These are phyloP conservation scores for Schizophyllum commune DNA, from an alignment of 1,284 basidiomycete genomes.

Conservation along the genomic window DNA sequence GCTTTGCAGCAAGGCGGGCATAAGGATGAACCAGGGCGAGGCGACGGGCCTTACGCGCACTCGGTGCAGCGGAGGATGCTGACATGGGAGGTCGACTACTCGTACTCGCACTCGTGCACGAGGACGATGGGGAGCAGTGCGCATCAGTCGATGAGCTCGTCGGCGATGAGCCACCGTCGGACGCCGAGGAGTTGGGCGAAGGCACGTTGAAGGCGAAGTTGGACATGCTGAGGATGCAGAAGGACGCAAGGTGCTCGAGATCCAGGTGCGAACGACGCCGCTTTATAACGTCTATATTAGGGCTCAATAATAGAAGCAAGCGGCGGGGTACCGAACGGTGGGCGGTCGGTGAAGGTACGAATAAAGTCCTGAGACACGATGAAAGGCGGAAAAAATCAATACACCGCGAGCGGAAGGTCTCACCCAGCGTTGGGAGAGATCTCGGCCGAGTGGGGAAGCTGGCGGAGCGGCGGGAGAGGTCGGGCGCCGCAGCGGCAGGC, in stretches of 20 bases:
- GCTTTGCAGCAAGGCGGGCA: slow-evolving; percentile 41
- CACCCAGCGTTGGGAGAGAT: neutral
- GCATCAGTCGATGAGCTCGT: neutral
- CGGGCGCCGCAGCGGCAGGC: neutral
- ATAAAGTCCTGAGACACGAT: neutral
- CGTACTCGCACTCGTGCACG: neutral
- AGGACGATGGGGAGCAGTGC: neutral
- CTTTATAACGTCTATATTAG: neutral
- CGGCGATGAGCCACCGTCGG: neutral
- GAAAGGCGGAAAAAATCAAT: neutral
- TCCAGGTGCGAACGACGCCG: neutral
- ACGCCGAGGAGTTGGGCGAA: neutral
- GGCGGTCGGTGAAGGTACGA: neutral
- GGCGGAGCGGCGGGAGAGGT: neutral
- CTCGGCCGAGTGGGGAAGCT: neutral
- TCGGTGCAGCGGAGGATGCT: neutral
- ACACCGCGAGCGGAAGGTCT: neutral
- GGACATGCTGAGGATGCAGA: neutral
- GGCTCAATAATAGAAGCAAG: neutral
- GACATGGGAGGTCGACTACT: neutral
- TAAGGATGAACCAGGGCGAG: slow-evolving; percentile 52
- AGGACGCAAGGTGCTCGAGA: neutral
- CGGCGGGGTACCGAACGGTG: neutral
- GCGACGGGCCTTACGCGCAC: slow-evolving; percentile 4
- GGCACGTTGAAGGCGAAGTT: neutral